Conservation (phyloP, 176 grass and related monocot genomes). For the Luzula sylvatica region DNA sequence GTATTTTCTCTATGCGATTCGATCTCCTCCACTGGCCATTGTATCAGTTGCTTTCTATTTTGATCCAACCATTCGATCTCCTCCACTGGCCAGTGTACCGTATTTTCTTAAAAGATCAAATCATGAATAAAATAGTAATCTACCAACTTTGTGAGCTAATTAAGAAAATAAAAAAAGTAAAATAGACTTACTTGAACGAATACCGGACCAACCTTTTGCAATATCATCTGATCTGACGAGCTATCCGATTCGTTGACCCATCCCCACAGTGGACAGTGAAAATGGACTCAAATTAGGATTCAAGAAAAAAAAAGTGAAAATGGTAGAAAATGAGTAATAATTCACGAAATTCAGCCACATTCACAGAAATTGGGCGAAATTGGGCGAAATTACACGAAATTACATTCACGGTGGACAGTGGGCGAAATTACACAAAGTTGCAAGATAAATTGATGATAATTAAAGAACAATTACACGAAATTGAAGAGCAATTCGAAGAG, state of each 20-base stretch:
- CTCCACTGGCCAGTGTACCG: constrained; percentile 76
- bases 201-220: constrained; percentile 78
- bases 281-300: too few relatives aligned
- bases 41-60: constrained; percentile 49
- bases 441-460: too few relatives aligned
- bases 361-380: too few relatives aligned
- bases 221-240: constrained; percentile 30
- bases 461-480: too few relatives aligned
- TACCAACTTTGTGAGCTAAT: neutral
- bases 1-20: constrained; percentile 46
- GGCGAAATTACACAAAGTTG: too few relatives aligned
- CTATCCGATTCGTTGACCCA: constrained; percentile 80
- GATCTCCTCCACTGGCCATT: constrained; percentile 79
- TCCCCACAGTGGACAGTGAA: too few relatives aligned
- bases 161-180: neutral
- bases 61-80: constrained; percentile 67
- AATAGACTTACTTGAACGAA: constrained; percentile 39
- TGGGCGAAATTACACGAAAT: too few relatives aligned
- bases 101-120: neutral
- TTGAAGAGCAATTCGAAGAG: too few relatives aligned
- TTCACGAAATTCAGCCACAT: too few relatives aligned
- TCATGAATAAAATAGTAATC: neutral
- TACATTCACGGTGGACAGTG: too few relatives aligned
- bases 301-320: too few relatives aligned
- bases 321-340: too few relatives aligned